Evolutionary conservation across 2,329 filamentous ascomycete species (phyloP).

Genomic region (Elsinoe perseae): DNA sequence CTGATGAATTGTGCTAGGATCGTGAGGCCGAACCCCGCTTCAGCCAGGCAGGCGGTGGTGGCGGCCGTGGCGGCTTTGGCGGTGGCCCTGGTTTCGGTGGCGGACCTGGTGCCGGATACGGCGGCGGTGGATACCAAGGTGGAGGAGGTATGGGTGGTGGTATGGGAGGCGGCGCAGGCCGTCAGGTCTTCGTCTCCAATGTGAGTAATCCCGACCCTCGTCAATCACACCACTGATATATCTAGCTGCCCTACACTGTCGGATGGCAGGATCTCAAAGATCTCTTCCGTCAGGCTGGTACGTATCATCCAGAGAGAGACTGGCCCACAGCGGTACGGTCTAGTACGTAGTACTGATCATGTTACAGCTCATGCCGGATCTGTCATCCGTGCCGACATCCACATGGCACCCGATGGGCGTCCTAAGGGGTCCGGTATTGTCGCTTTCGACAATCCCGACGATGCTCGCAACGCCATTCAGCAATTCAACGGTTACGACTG

Average conservation of each 20-base stretch:
- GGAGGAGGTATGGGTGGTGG: slow-evolving; percentile 43
- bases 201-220: slow-evolving; percentile 56
- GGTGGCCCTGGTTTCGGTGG: slow-evolving; percentile 49
- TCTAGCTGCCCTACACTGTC: slow-evolving; percentile 88
- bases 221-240: slow-evolving; percentile 28
- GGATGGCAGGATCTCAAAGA: slow-evolving; percentile 99
- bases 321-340: slow-evolving; percentile 25
- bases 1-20: slow-evolving; percentile 52
- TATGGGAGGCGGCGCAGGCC: slow-evolving; percentile 53
- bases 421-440: slow-evolving; percentile 97
- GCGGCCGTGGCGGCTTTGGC: slow-evolving; percentile 43
- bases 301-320: slow-evolving; percentile 37
- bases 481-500: slow-evolving; percentile 99
- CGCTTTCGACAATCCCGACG: slow-evolving; percentile 88
- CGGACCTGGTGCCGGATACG: slow-evolving; percentile 36
- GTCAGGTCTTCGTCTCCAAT: slow-evolving; percentile 96
- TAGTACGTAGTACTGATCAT: slow-evolving; percentile 12
- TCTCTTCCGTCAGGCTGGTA: slow-evolving; percentile 95
- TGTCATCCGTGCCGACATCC: slow-evolving; percentile 91
- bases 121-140: slow-evolving; percentile 37
- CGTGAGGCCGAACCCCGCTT: slow-evolving; percentile 97
- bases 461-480: slow-evolving; percentile 90
- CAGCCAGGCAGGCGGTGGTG: slow-evolving; percentile 57
- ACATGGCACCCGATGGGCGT: slow-evolving; percentile 80
- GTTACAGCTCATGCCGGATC: slow-evolving; percentile 51